phyloP scores from a whole-genome alignment of 1,284 basidiomycete genomes.

The Ceratobasidium sp. region DNA sequence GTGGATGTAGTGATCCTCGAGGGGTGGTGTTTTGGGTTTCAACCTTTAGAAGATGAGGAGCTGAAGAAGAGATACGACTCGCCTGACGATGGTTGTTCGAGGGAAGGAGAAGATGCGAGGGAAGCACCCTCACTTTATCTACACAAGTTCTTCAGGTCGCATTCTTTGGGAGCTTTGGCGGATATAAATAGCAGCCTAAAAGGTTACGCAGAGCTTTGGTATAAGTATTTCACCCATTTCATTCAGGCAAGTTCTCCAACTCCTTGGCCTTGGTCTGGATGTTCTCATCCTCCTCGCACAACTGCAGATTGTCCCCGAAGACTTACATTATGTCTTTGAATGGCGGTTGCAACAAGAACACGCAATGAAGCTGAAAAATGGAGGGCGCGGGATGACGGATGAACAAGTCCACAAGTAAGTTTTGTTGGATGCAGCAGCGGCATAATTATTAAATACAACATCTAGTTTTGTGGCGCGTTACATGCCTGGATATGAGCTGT shows the following conservation, averaged over 20 bases:
- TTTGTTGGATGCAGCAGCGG: neutral
- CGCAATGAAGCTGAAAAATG: constrained; percentile 84
- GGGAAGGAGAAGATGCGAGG: neutral
- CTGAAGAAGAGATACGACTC: constrained; percentile 58
- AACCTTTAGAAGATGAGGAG: constrained; percentile 65
- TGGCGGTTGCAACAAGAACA: constrained; percentile 92
- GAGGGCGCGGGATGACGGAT: constrained; percentile 89
- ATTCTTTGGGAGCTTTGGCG: constrained; percentile 64
- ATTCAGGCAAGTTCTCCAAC: constrained; percentile 68
- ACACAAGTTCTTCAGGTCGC: constrained; percentile 47
- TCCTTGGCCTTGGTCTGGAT: constrained; percentile 11
- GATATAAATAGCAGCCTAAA: constrained; percentile 73
- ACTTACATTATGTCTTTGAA: constrained; percentile 57
- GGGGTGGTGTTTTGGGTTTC: constrained; percentile 86
- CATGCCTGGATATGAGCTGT: constrained; percentile 88
- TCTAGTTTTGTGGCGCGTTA: constrained; percentile 81
- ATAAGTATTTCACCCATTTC: constrained; percentile 76
- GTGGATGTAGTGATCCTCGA: constrained; percentile 91
- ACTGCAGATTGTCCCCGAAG: constrained; percentile 53
- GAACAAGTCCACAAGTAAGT: constrained; percentile 77
- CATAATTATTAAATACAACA: neutral
- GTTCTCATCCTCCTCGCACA: neutral
- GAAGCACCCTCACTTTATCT: neutral
- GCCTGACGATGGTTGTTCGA: neutral
- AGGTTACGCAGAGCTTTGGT: constrained; percentile 72